Base-by-base conservation (phyloP, 495 filamentous ascomycete species). In the Poronia punctata region DNA sequence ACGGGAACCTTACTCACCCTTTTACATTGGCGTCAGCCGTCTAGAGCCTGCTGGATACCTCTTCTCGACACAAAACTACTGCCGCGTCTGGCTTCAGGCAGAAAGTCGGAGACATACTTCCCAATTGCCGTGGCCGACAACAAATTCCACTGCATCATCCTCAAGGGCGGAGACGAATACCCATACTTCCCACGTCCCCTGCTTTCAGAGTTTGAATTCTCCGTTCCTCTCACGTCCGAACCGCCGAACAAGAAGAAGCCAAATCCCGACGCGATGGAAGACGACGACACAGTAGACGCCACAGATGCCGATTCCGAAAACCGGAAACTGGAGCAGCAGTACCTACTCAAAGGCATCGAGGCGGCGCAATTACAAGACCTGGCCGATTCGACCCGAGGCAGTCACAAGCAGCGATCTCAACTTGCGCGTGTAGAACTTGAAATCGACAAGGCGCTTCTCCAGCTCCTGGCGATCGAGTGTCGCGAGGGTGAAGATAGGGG, bases 81-180 rank as follows among this genome's bases (percentile, higher is more conserved):
- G 15, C 79, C 85, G 4, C 86, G 92, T 35, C 70, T 95, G 4
- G 81, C 83, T 3, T 76, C 76, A 5, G 92, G 93, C 24, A 77
- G 78, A 31, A 95, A 93, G 56, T 78, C 84, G 46, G 92, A 98
- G 60, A 76, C 71, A 0, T 98, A 98, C 62, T 98, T 88, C 79
- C 93, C 92, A 0, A 86, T 98, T 22, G 92, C 90, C 7, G 89
- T 96, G 2, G 88, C 88, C 11, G 79, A 89, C 48, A 74, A 82
- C 48, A 93, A 85, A 54, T 98, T 98, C 62, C 89, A 97, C 67
- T 97, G 93, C 64, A 95, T 97, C 62, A 97, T 98, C 50, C 82
- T 98, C 50, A 97, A 98, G 56, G 92, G 92, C 40, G 84, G 82
- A 9, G 93, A 98, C 53, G 74, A 82, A 54, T 79, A 96, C 57